These are phyloP conservation scores for Penicillium concentricum DNA, from an alignment of 2,329 filamentous ascomycete genomes.

Conservation along the genomic window DNA sequence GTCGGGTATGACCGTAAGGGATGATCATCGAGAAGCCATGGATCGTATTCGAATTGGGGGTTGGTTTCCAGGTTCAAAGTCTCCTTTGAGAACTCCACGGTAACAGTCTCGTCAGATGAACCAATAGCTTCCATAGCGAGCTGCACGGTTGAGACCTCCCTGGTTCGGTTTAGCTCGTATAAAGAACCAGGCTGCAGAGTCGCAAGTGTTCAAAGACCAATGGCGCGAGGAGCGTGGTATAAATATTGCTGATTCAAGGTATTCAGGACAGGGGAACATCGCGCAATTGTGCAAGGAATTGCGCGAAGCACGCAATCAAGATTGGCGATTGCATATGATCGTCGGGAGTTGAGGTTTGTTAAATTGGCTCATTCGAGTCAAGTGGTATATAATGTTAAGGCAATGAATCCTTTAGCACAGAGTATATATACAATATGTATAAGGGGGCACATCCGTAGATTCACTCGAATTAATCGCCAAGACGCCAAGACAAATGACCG, in stretches of 20 bases:
- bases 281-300: slow-evolving; percentile 17
- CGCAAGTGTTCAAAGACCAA: background rate
- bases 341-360: background rate
- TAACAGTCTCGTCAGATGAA: background rate
- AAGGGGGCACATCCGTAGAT: too few species aligned
- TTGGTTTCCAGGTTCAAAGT: slow-evolving; percentile 2
- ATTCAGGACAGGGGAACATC: slow-evolving; percentile 10
- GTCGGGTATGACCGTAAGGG: slow-evolving; percentile 35
- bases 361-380: background rate
- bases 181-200: background rate
- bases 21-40: slow-evolving; percentile 34
- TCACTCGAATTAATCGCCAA: too few species aligned
- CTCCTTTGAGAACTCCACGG: background rate
- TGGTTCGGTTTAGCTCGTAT: background rate
- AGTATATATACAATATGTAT: too few species aligned
- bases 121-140: slow-evolving; percentile 2
- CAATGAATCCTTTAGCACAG: too few species aligned
- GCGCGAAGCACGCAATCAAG: slow-evolving; percentile 21
- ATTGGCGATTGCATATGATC: slow-evolving; percentile 16
- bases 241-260: background rate
- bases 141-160: background rate
- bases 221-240: background rate
- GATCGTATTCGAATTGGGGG: slow-evolving; percentile 22
- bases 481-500: too few species aligned
- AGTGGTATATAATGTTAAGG: background rate